Conservation (phyloP, 257 asterid species). For the Fraxinus americana region DNA sequence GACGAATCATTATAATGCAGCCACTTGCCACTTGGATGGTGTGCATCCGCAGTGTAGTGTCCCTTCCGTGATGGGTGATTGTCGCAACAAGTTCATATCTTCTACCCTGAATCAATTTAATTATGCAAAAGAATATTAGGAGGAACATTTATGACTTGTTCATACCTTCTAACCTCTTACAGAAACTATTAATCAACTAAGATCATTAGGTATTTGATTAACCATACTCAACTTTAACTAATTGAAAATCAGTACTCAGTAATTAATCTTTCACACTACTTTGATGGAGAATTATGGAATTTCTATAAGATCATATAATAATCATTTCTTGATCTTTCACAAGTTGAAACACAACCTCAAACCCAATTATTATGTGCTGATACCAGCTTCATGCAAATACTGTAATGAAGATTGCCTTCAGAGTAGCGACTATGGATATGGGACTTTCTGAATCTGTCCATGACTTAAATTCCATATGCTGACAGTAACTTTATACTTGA, state of each 20-base stretch:
- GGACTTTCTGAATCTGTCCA: neutral
- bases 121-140: too few relatives aligned
- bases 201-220: neutral
- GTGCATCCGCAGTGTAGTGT: slow-evolving; percentile 82
- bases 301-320: neutral
- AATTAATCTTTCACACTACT: neutral
- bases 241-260: neutral
- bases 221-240: neutral
- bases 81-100: slow-evolving; percentile 75
- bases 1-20: slow-evolving; percentile 73
- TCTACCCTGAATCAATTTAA: slow-evolving; percentile 41
- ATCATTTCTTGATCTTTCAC: neutral
- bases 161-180: too few relatives aligned
- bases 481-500: neutral
- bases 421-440: too few relatives aligned
- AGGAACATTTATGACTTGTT: too few relatives aligned
- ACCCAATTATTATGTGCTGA: too few relatives aligned
- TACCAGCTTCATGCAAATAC: neutral
- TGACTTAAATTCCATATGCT: neutral
- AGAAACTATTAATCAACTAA: too few relatives aligned
- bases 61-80: slow-evolving; percentile 84
- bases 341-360: too few relatives aligned
- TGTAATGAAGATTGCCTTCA: too few relatives aligned
- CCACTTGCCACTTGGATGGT: slow-evolving; percentile 73
- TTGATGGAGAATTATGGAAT: neutral